These are phyloP conservation scores for Erodium moschatum DNA, from an alignment of 441 rosid genomes.

Conservation along the genomic window DNA sequence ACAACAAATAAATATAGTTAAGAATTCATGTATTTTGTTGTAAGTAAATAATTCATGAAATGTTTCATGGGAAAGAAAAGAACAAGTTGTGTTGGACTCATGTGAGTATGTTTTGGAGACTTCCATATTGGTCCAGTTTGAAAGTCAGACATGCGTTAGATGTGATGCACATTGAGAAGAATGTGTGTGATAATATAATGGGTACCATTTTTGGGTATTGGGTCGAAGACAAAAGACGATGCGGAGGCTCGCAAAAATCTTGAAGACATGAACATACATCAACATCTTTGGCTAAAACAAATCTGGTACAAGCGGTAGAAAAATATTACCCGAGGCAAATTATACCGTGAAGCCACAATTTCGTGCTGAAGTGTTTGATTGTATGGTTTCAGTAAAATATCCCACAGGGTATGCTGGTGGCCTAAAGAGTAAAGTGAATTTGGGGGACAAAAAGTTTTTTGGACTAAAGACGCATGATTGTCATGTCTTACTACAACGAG, in stretches of 20 bases:
- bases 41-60: too few species aligned
- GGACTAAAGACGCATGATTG: too few species aligned
- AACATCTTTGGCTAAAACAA: background rate
- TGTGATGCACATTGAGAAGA: background rate
- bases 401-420: too few species aligned
- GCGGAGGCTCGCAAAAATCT: background rate
- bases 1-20: too few species aligned
- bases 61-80: background rate
- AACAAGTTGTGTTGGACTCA: background rate
- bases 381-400: too few species aligned
- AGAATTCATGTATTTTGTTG: too few species aligned
- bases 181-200: background rate
- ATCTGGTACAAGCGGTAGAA: background rate
- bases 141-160: background rate
- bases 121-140: background rate
- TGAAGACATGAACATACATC: background rate
- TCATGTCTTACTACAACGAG: background rate
- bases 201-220: background rate
- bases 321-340: background rate
- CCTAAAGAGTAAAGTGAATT: too few species aligned
- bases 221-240: background rate
- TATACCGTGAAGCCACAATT: background rate
- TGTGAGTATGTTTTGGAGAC: background rate
- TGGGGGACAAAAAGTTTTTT: too few species aligned
- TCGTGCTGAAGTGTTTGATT: too few species aligned